Evolutionary conservation across 2,329 filamentous ascomycete genomes (phyloP).

Genomic region (Exophiala mesophila): DNA sequence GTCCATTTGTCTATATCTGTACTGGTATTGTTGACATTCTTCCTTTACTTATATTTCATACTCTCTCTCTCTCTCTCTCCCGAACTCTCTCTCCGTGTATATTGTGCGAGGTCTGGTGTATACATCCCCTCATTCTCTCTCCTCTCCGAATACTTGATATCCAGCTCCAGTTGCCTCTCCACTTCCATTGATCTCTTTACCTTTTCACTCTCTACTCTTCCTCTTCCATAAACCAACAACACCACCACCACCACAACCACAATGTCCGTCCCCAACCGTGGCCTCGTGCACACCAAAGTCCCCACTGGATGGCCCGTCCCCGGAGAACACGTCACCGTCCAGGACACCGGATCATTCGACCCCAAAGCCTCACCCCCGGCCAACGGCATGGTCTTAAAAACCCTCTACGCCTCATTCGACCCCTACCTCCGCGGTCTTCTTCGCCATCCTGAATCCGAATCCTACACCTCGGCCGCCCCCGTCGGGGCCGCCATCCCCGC

Average conservation of each 20-base stretch:
- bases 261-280: conserved; percentile 56
- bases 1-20: too few relatives aligned
- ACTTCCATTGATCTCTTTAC: too few relatives aligned
- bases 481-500: conserved; percentile 62
- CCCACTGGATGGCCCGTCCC: conserved; percentile 62
- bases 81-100: too few relatives aligned
- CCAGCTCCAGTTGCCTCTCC: too few relatives aligned
- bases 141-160: too few relatives aligned
- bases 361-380: conserved; percentile 46
- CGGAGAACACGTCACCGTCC: conserved; percentile 65
- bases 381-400: conserved; percentile 61
- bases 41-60: too few relatives aligned
- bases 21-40: too few relatives aligned
- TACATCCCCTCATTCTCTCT: too few relatives aligned
- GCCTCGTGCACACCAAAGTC: conserved; percentile 65
- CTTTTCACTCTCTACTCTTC: too few relatives aligned
- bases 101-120: too few relatives aligned
- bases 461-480: conserved; percentile 61
- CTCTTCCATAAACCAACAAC: too few relatives aligned
- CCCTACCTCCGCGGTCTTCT: conserved; percentile 72
- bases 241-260: background rate
- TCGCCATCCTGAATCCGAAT: conserved; percentile 58
- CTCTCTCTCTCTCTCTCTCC: too few relatives aligned
- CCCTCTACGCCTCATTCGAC: conserved; percentile 66
- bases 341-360: conserved; percentile 61